Conservation (phyloP, 768 basidiomycete genomes). For the Russula virescens region DNA sequence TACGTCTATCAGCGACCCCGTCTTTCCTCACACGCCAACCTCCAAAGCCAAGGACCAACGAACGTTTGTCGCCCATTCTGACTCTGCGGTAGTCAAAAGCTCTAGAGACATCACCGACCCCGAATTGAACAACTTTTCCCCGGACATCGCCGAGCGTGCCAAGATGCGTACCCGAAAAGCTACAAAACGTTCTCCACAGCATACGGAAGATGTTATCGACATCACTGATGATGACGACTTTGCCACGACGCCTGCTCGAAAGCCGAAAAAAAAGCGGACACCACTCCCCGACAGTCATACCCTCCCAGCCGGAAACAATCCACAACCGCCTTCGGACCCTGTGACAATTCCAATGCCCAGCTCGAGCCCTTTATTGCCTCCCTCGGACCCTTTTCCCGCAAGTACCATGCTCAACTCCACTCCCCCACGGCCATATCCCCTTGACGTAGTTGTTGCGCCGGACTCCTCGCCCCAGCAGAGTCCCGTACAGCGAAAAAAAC, state of each 20-base stretch:
- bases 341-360: slow-evolving; percentile 25
- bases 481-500: slow-evolving; percentile 23
- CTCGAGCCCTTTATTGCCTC: slow-evolving; percentile 28
- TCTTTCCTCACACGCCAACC: slow-evolving; percentile 10
- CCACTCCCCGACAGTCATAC: slow-evolving; percentile 18
- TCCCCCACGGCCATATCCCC: slow-evolving; percentile 10
- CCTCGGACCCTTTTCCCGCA: slow-evolving; percentile 26
- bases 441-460: slow-evolving; percentile 1
- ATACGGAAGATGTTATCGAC: slow-evolving; percentile 27
- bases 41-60: slow-evolving; percentile 1
- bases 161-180: slow-evolving; percentile 31
- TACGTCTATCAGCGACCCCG: slow-evolving; percentile 15
- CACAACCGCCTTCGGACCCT: slow-evolving; percentile 18
- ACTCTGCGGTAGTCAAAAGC: neutral
- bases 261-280: slow-evolving; percentile 13
- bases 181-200: slow-evolving; percentile 10
- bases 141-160: slow-evolving; percentile 32
- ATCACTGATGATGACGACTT: slow-evolving; percentile 32
- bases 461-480: slow-evolving; percentile 8
- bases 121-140: slow-evolving; percentile 18
- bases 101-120: neutral
- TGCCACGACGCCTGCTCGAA: slow-evolving; percentile 18
- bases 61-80: slow-evolving; percentile 1
- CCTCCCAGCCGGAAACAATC: slow-evolving; percentile 14
- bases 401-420: slow-evolving; percentile 17